Percentiles rank a stretch among this genome's conserved stretches.
phyloP scores from a whole-genome alignment of 2,329 filamentous ascomycete genomes.

The Alternaria gansuensis region DNA sequence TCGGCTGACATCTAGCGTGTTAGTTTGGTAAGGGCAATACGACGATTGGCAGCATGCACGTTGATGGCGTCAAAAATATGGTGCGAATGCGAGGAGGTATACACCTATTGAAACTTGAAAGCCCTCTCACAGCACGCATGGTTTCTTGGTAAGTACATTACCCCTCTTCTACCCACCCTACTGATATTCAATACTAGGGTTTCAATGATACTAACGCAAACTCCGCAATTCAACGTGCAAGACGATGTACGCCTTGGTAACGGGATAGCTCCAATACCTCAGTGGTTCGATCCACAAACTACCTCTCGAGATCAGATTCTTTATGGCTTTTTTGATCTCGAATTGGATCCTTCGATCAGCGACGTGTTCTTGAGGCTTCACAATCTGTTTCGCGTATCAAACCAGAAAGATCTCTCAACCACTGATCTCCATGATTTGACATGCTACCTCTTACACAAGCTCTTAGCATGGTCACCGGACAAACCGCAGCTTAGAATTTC shows the following conservation, averaged over 20 bases:
- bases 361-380: conserved; percentile 58
- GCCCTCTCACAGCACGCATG: conserved; percentile 65
- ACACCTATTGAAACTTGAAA: conserved; percentile 58
- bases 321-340: conserved; percentile 28
- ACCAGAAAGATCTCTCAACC: conserved; percentile 43
- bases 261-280: conserved; percentile 60
- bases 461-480: conserved; percentile 50
- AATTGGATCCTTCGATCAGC: conserved; percentile 49
- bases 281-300: conserved; percentile 57
- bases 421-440: conserved; percentile 65
- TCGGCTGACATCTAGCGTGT: conserved; percentile 6
- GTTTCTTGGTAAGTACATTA: conserved; percentile 59
- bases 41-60: conserved; percentile 58
- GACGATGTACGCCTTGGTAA: conserved; percentile 60
- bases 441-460: conserved; percentile 63
- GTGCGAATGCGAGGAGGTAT: conserved; percentile 63
- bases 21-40: conserved; percentile 65
- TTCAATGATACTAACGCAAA: conserved; percentile 64
- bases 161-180: not conserved
- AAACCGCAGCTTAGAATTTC: conserved; percentile 1
- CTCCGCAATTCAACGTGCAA: conserved; percentile 64
- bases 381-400: conserved; percentile 53
- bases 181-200: conserved; percentile 57
- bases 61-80: conserved; percentile 61
- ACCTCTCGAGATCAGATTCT: conserved; percentile 8